phyloP scores from a whole-genome alignment of 805 yeast genomes.

The Alloascoidea hylecoeti region DNA sequence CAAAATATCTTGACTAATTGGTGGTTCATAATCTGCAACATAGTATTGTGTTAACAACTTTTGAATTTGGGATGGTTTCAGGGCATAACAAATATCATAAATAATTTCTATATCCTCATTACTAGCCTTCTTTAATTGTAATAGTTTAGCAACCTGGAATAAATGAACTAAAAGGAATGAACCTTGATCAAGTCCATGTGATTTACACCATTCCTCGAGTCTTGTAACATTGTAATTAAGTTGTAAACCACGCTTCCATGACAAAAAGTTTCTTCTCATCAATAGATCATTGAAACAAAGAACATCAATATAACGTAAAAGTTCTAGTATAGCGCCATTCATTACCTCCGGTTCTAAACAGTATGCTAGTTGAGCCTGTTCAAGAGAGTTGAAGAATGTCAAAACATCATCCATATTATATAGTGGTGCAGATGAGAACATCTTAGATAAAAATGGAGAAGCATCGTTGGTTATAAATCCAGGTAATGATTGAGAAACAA shows the following conservation, averaged over 20 bases:
- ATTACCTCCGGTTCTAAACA: conserved; percentile 76
- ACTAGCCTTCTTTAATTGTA: conserved; percentile 84
- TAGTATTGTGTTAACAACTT: conserved; percentile 79
- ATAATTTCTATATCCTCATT: conserved; percentile 83
- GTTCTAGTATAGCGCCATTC: conserved; percentile 71
- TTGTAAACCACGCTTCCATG: conserved; percentile 97
- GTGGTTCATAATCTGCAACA: conserved; percentile 90
- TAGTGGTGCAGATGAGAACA: conserved; percentile 51
- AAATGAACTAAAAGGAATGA: conserved; percentile 73
- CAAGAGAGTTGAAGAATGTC: conserved; percentile 77
- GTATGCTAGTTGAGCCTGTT: conserved; percentile 87
- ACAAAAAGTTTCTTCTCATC: conserved; percentile 85
- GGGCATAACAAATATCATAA: conserved; percentile 87
- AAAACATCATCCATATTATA: conserved; percentile 92
- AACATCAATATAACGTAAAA: conserved; percentile 80
- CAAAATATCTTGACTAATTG: conserved; percentile 71
- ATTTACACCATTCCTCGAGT: conserved; percentile 96
- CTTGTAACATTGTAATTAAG: conserved; percentile 93
- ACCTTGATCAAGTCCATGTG: conserved; percentile 83
- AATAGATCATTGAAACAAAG: conserved; percentile 90
- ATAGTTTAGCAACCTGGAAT: conserved; percentile 82
- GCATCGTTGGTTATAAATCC: conserved; percentile 86
- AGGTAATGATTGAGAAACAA: conserved; percentile 87
- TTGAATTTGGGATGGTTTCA: conserved; percentile 93
- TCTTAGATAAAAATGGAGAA: conserved; percentile 69